These are phyloP conservation scores for Pelargonium myrrhifolium DNA, from an alignment of 441 rosid genomes.

Conservation along the genomic window DNA sequence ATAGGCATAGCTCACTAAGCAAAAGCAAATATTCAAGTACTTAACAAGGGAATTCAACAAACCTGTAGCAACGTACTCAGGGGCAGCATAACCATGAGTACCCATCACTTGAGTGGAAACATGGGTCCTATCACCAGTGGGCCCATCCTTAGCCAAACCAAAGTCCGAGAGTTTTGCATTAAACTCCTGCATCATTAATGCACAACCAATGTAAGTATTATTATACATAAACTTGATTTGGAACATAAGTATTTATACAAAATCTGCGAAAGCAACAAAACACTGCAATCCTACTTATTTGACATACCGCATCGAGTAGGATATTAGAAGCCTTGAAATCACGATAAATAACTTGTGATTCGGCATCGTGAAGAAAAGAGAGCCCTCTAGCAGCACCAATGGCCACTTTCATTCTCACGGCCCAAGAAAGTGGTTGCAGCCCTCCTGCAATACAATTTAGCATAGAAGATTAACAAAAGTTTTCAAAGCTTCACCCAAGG, in stretches of 20 bases:
- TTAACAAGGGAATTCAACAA: slow-evolving; percentile 18
- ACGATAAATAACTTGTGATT: slow-evolving; percentile 70
- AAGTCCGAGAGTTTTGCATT: slow-evolving; percentile 85
- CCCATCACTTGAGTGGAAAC: slow-evolving; percentile 77
- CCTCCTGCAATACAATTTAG: slow-evolving; percentile 34
- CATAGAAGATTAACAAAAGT: background rate
- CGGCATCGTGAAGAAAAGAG: slow-evolving; percentile 59
- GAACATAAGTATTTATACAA: slow-evolving; percentile 9
- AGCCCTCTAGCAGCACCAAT: slow-evolving; percentile 61
- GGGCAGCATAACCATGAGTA: slow-evolving; percentile 87
- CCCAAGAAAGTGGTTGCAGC: slow-evolving; percentile 65
- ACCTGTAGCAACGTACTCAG: slow-evolving; percentile 81
- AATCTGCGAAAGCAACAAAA: slow-evolving; percentile 8
- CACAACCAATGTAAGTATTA: slow-evolving; percentile 16
- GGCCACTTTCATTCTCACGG: slow-evolving; percentile 52
- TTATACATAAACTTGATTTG: background rate
- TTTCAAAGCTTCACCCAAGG: background rate
- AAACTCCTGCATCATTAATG: slow-evolving; percentile 58
- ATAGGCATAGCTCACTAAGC: background rate
- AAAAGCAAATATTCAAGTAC: background rate
- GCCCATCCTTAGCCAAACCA: slow-evolving; percentile 81
- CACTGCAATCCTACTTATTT: slow-evolving; percentile 7
- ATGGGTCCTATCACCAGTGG: slow-evolving; percentile 85
- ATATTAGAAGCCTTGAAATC: slow-evolving; percentile 79
- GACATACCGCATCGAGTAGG: slow-evolving; percentile 64